phyloP scores from a whole-genome alignment of 2,329 filamentous ascomycete genomes.

The Colletotrichum sp. region DNA sequence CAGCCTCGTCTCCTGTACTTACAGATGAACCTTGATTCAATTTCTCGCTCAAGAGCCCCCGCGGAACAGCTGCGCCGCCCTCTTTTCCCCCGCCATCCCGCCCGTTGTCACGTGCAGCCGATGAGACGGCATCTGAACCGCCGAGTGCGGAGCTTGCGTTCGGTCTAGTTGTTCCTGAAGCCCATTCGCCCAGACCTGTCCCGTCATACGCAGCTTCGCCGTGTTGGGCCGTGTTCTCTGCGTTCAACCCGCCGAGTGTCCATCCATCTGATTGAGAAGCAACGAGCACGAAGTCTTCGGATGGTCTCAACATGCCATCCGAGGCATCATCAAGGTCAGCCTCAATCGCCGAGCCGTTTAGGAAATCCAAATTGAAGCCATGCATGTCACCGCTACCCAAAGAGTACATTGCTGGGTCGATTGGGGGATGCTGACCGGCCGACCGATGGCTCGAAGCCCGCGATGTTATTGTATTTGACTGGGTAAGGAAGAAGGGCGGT shows the following conservation, averaged over 20 bases:
- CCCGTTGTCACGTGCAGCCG: neutral
- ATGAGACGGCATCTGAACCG: neutral
- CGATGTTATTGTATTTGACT: constrained; percentile 23
- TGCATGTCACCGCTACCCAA: constrained; percentile 24
- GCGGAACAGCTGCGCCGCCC: neutral
- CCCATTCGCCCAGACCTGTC: constrained; percentile 28
- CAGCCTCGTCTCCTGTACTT: neutral
- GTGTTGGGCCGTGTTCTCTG: constrained; percentile 15
- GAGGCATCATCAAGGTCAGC: constrained; percentile 25
- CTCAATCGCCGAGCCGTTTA: constrained; percentile 31
- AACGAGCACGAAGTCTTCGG: constrained; percentile 30
- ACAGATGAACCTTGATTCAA: neutral
- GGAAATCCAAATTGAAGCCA: constrained; percentile 32
- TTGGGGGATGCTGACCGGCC: constrained; percentile 20
- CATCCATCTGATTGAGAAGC: constrained; percentile 30
- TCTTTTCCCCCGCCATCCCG: neutral
- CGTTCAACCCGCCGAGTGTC: constrained; percentile 28
- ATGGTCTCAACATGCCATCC: neutral
- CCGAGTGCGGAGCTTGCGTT: neutral
- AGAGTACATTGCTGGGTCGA: constrained; percentile 30
- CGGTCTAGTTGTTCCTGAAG: constrained; percentile 23
- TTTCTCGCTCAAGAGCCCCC: neutral
- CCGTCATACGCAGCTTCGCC: constrained; percentile 26
- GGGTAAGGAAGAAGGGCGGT: constrained; percentile 29
- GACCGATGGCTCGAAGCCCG: constrained; percentile 14